Evolutionary conservation across 495 filamentous ascomycete species (phyloP).

Genomic region (Achaetomiella virescens): DNA sequence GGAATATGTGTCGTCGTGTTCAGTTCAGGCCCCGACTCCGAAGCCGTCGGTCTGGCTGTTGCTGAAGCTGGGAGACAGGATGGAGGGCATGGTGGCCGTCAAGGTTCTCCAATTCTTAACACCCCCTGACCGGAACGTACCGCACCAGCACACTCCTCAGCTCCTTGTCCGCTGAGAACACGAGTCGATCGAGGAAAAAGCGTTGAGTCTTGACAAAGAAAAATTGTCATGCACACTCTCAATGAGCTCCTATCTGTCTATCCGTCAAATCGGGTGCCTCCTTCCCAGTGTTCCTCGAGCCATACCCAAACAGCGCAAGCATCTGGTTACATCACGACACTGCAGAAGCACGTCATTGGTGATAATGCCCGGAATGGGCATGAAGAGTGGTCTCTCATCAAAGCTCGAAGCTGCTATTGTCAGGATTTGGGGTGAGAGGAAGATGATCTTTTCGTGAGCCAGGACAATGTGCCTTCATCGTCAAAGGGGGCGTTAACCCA

Average conservation of each 20-base stretch:
- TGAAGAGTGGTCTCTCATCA: too few species aligned
- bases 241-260: background rate
- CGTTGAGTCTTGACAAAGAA: too few species aligned
- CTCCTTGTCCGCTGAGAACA: background rate
- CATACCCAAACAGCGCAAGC: background rate
- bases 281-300: background rate
- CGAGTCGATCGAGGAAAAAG: background rate
- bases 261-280: background rate
- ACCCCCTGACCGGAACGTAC: background rate
- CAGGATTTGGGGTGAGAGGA: too few species aligned
- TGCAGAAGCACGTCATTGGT: background rate
- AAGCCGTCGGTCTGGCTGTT: background rate
- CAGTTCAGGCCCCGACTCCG: background rate
- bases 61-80: too few species aligned
- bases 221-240: background rate
- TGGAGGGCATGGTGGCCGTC: slow-evolving; percentile 6
- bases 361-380: too few species aligned
- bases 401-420: too few species aligned
- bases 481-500: too few species aligned
- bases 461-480: too few species aligned
- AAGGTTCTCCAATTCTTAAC: slow-evolving; percentile 13
- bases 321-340: background rate
- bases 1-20: too few species aligned
- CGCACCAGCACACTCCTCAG: background rate
- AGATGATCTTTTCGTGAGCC: too few species aligned